phyloP scores from a whole-genome alignment of 352 stramenopile species.

The Phytophthora citrophthora region DNA sequence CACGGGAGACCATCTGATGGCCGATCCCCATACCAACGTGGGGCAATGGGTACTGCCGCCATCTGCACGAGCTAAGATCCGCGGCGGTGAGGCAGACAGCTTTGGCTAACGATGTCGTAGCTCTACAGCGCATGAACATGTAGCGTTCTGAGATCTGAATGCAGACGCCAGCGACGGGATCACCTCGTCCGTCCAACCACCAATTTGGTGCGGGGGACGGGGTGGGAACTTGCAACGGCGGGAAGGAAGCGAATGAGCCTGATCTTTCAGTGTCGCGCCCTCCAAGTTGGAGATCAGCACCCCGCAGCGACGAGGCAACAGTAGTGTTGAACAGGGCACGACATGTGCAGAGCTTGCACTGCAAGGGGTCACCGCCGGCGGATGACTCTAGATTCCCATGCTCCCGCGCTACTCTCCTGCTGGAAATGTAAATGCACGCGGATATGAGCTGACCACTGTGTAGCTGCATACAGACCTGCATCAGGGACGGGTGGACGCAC shows the following conservation, averaged over 20 bases:
- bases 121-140: too few relatives aligned
- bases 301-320: constrained; percentile 30
- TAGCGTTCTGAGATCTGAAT: background rate
- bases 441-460: constrained; percentile 20
- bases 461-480: background rate
- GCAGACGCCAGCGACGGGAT: constrained; percentile 2
- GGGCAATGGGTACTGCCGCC: constrained; percentile 16
- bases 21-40: constrained; percentile 24
- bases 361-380: constrained; percentile 4
- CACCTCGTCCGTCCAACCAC: background rate
- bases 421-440: background rate
- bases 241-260: constrained; percentile 12
- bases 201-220: background rate
- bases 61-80: constrained; percentile 9
- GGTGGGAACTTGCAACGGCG: constrained; percentile 33
- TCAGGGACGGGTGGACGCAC: constrained; percentile 4
- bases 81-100: background rate
- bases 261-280: constrained; percentile 13
- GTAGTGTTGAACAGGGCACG: constrained; percentile 5
- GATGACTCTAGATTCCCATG: constrained; percentile 3
- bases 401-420: constrained; percentile 12
- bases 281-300: background rate
- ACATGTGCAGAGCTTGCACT: constrained; percentile 9
- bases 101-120: too few relatives aligned
- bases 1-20: constrained; percentile 17